phyloP scores from a whole-genome alignment of 2,329 filamentous ascomycete species.

The Botrytis paeoniae region DNA sequence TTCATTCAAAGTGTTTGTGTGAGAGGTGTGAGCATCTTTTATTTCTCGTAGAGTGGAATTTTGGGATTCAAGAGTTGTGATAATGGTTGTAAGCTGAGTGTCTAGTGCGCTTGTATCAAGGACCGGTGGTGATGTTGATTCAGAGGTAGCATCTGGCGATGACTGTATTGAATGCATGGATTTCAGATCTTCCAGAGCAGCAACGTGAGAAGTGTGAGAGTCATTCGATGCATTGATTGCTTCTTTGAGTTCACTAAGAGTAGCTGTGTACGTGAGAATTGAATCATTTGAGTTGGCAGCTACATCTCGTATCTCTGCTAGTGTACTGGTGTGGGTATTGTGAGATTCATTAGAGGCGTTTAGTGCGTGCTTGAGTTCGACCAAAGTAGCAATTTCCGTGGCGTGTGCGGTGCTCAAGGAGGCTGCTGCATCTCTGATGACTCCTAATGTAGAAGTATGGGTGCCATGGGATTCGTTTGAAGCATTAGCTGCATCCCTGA shows the following conservation, averaged over 20 bases:
- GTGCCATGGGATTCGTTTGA: conserved; percentile 25
- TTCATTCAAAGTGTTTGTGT: background rate
- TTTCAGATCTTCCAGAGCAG: conserved; percentile 21
- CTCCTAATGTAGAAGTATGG: conserved; percentile 16
- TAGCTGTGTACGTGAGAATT: conserved; percentile 27
- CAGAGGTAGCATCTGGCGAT: background rate
- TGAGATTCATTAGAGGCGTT: conserved; percentile 19
- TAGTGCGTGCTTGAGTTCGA: conserved; percentile 8
- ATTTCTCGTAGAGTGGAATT: conserved; percentile 23
- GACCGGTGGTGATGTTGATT: background rate
- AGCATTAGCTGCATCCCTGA: conserved; percentile 25
- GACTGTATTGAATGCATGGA: conserved; percentile 6
- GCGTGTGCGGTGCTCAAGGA: conserved; percentile 16
- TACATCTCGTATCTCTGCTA: conserved; percentile 28
- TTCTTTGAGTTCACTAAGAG: conserved; percentile 25
- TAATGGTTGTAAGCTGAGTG: conserved; percentile 25
- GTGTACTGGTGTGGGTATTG: conserved; percentile 23
- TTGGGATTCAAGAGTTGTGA: conserved; percentile 26
- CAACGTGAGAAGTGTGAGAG: conserved; percentile 21
- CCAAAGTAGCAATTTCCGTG: conserved; percentile 21
- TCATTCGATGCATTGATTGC: conserved; percentile 19
- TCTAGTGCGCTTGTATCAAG: background rate
- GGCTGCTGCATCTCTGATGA: conserved; percentile 19
- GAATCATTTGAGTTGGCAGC: conserved; percentile 17
- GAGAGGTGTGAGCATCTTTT: conserved; percentile 21